Evolutionary conservation across 306 rosid genomes (phyloP).

Genomic region (Lupinus albus): DNA sequence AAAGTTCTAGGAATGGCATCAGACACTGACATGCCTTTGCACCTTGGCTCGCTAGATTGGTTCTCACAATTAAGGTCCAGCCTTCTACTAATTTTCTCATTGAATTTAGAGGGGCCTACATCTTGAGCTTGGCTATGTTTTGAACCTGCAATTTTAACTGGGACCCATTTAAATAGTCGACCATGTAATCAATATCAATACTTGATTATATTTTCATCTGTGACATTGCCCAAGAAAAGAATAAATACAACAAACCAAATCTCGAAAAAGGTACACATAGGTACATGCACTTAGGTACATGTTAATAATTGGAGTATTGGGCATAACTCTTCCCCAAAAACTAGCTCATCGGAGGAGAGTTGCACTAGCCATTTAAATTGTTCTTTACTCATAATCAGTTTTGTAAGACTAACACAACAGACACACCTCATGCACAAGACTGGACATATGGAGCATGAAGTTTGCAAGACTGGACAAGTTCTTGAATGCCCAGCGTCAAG

Average conservation of each 20-base stretch:
- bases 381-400: too few relatives aligned
- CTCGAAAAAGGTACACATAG: conserved; percentile 14
- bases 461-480: too few relatives aligned
- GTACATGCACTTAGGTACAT: conserved; percentile 28
- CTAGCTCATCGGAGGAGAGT: too few relatives aligned
- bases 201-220: conserved; percentile 47
- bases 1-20: conserved; percentile 52
- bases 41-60: conserved; percentile 55
- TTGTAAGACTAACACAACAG: too few relatives aligned
- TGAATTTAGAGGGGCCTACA: conserved; percentile 54
- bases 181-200: conserved; percentile 49
- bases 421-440: too few relatives aligned
- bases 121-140: conserved; percentile 48
- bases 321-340: too few relatives aligned
- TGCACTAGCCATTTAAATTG: too few relatives aligned
- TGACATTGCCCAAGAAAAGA: conserved; percentile 42
- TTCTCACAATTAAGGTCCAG: conserved; percentile 53
- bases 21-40: conserved; percentile 49
- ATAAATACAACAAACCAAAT: conserved; percentile 33
- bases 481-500: too few relatives aligned
- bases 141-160: conserved; percentile 52
- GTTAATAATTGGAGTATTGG: background rate
- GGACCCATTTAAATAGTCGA: conserved; percentile 45
- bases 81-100: conserved; percentile 55
- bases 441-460: too few relatives aligned